phyloP scores from a whole-genome alignment of 495 filamentous ascomycete genomes.

The Aspergillus incahuasiensis region DNA sequence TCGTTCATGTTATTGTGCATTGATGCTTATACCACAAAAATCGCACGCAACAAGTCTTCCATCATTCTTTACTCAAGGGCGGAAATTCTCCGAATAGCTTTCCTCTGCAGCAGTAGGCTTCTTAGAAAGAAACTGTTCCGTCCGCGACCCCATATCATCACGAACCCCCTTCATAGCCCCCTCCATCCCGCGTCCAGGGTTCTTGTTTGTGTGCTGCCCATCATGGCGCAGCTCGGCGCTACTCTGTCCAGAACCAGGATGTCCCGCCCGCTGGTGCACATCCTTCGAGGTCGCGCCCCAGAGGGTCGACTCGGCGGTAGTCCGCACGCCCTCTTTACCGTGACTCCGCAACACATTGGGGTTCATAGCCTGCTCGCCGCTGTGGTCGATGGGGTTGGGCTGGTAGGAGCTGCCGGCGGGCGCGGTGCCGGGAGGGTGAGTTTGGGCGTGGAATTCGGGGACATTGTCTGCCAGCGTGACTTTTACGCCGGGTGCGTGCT shows the following conservation, averaged over 20 bases:
- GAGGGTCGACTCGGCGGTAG: slow-evolving; percentile 50
- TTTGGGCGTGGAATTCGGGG: slow-evolving; percentile 61
- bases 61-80: neutral
- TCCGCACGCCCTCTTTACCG: slow-evolving; percentile 39
- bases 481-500: slow-evolving; percentile 65
- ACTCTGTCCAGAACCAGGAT: slow-evolving; percentile 59
- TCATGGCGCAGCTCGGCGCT: slow-evolving; percentile 53
- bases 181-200: slow-evolving; percentile 34
- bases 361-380: slow-evolving; percentile 45
- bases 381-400: slow-evolving; percentile 47
- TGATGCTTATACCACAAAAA: slow-evolving; percentile 2
- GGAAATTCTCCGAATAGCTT: neutral
- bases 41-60: neutral
- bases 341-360: slow-evolving; percentile 33
- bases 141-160: slow-evolving; percentile 12
- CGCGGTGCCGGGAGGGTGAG: slow-evolving; percentile 59
- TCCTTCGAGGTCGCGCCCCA: slow-evolving; percentile 59
- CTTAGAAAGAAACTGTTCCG: slow-evolving; percentile 20
- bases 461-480: slow-evolving; percentile 53
- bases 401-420: slow-evolving; percentile 56
- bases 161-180: slow-evolving; percentile 41
- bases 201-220: slow-evolving; percentile 49
- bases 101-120: neutral
- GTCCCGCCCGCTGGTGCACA: slow-evolving; percentile 56
- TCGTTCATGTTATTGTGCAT: slow-evolving; percentile 3